These are phyloP conservation scores for Neophaeococcomyces aloes DNA, from an alignment of 2,329 filamentous ascomycete genomes.

Conservation along the genomic window DNA sequence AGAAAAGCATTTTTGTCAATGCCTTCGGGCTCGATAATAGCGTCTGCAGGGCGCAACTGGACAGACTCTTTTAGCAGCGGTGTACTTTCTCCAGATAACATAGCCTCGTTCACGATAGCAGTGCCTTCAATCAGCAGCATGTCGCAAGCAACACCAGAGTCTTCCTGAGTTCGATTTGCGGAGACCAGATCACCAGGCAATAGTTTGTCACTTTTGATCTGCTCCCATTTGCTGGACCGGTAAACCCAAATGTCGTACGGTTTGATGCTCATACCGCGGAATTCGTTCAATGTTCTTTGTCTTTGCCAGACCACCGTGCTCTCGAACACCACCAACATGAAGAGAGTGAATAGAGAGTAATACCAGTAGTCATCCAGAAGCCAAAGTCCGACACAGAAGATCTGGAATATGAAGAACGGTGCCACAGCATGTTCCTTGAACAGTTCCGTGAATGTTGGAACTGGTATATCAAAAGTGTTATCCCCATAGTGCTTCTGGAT, in stretches of 20 bases:
- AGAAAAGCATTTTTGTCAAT: slow-evolving; percentile 95
- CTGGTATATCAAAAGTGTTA: slow-evolving; percentile 95
- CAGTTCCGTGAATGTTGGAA: slow-evolving; percentile 87
- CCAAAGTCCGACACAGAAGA: slow-evolving; percentile 97
- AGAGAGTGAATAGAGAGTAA: slow-evolving; percentile 95
- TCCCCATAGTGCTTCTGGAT: slow-evolving; percentile 87
- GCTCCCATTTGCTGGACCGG: slow-evolving; percentile 75
- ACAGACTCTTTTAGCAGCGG: slow-evolving; percentile 93
- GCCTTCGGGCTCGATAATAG: slow-evolving; percentile 71
- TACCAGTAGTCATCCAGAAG: slow-evolving; percentile 99
- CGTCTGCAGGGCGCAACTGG: slow-evolving; percentile 75
- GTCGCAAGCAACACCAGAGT: slow-evolving; percentile 92
- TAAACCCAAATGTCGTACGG: slow-evolving; percentile 92
- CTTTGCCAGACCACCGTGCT: slow-evolving; percentile 99
- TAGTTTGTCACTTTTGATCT: slow-evolving; percentile 81
- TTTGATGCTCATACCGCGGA: slow-evolving; percentile 98
- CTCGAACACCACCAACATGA: slow-evolving; percentile 97
- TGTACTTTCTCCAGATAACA: slow-evolving; percentile 97
- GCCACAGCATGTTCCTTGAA: slow-evolving; percentile 98
- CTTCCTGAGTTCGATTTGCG: slow-evolving; percentile 87
- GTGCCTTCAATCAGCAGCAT: slow-evolving; percentile 92
- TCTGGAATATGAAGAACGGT: slow-evolving; percentile 97
- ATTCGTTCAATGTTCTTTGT: slow-evolving; percentile 88
- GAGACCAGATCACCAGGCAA: slow-evolving; percentile 90
- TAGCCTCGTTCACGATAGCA: slow-evolving; percentile 97